phyloP scores from a whole-genome alignment of 208 protist species.

The Acanthamoeba sp. region DNA sequence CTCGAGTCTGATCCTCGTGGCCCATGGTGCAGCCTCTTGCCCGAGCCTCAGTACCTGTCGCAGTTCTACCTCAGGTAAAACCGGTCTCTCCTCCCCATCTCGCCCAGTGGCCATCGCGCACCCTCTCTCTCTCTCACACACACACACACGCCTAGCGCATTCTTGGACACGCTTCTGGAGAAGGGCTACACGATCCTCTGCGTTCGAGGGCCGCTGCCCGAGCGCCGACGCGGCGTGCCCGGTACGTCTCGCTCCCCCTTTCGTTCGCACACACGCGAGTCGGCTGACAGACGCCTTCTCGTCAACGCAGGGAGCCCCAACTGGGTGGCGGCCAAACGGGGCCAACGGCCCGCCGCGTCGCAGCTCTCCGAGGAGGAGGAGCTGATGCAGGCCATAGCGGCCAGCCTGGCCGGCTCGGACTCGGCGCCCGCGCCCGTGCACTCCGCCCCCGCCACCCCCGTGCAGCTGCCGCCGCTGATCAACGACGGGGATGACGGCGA shows the following conservation, averaged over 20 bases:
- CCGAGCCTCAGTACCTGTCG: conserved; percentile 70
- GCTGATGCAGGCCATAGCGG: conserved; percentile 48
- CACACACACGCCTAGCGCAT: neutral
- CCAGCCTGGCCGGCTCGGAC: neutral
- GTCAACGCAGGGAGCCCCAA: conserved; percentile 34
- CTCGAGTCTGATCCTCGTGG: neutral
- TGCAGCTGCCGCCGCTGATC: neutral
- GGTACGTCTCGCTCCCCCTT: neutral
- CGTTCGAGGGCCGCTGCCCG: conserved; percentile 12
- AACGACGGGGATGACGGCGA: neutral
- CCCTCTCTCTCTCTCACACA: neutral
- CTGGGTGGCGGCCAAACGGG: conserved; percentile 35
- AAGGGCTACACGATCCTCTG: conserved; percentile 69
- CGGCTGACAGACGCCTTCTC: too few species aligned
- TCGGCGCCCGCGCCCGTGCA: neutral
- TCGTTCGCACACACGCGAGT: neutral
- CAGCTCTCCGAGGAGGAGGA: conserved; percentile 26
- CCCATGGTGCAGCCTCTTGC: neutral
- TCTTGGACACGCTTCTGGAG: conserved; percentile 65
- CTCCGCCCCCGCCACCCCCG: neutral
- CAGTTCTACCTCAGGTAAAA: conserved; percentile 65
- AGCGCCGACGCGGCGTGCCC: neutral
- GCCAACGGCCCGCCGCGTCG: neutral
- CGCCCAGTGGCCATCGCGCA: neutral
- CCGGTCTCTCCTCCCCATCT: neutral